These are phyloP conservation scores for Boeremia exigua DNA, from an alignment of 2,329 filamentous ascomycete species.

Conservation along the genomic window DNA sequence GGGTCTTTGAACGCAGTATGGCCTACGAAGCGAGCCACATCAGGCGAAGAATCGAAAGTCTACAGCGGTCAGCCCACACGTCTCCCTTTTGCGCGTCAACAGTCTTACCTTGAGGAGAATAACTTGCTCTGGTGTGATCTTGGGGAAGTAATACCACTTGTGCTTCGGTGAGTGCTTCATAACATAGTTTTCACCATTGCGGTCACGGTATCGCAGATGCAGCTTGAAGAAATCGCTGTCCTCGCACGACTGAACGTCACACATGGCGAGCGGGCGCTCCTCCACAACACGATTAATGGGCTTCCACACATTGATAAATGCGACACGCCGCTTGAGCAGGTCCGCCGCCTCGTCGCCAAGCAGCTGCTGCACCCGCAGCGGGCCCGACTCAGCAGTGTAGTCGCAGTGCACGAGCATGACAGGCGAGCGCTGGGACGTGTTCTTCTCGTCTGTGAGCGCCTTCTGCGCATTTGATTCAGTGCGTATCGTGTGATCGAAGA, in stretches of 20 bases:
- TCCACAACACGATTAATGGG: slow-evolving; percentile 50
- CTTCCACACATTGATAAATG: slow-evolving; percentile 61
- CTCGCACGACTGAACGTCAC: slow-evolving; percentile 46
- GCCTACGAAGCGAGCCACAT: slow-evolving; percentile 47
- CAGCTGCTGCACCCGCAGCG: slow-evolving; percentile 52
- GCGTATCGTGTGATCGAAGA: slow-evolving; percentile 60
- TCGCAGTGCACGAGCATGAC: slow-evolving; percentile 61
- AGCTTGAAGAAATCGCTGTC: slow-evolving; percentile 52
- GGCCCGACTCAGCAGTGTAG: slow-evolving; percentile 55
- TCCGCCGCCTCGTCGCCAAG: slow-evolving; percentile 52
- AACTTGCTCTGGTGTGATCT: slow-evolving; percentile 47
- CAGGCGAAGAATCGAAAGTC: slow-evolving; percentile 46
- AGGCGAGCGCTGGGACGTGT: slow-evolving; percentile 50
- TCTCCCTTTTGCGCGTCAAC: too few species aligned
- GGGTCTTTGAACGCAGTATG: slow-evolving; percentile 51
- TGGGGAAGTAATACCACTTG: slow-evolving; percentile 52
- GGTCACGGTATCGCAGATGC: slow-evolving; percentile 48
- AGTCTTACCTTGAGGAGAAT: slow-evolving; percentile 44
- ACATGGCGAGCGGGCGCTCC: slow-evolving; percentile 52
- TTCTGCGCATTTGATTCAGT: slow-evolving; percentile 44
- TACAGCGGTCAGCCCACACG: not conserved
- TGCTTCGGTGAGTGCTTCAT: slow-evolving; percentile 44
- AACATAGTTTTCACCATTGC: slow-evolving; percentile 51
- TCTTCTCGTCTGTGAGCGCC: slow-evolving; percentile 43
- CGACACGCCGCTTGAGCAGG: slow-evolving; percentile 53